phyloP scores from a whole-genome alignment of 495 filamentous ascomycete genomes.

The Collariella sp. region DNA sequence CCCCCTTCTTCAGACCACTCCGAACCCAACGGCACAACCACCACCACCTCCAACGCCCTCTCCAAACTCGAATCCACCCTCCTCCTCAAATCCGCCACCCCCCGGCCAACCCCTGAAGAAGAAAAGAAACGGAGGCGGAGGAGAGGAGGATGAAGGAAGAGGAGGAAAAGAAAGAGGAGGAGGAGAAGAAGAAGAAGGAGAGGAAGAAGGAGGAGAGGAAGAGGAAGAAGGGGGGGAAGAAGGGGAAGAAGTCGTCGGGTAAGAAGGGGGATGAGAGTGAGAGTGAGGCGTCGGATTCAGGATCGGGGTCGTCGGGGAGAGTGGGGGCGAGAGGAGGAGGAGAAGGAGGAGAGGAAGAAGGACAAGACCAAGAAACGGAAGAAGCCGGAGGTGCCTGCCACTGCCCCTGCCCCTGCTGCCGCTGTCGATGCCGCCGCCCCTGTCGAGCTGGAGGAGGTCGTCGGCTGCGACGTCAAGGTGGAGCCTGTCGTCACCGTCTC shows the following conservation, averaged over 20 bases:
- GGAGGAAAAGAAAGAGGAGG: no score
- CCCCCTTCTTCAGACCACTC: neutral
- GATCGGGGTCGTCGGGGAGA: no score
- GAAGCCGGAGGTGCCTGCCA: slow-evolving; percentile 7
- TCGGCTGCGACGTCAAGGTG: slow-evolving; percentile 2
- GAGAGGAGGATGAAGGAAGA: no score
- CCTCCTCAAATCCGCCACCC: neutral
- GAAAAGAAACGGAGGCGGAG: slow-evolving; percentile 27
- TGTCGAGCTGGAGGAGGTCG: slow-evolving; percentile 8
- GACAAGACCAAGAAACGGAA: slow-evolving; percentile 17
- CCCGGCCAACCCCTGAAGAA: slow-evolving; percentile 17
- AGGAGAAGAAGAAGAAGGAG: slow-evolving; percentile 27
- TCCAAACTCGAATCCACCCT: neutral
- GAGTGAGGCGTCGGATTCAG: no score
- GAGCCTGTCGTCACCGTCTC: slow-evolving; percentile 2
- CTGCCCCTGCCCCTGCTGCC: neutral
- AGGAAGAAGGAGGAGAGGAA: slow-evolving; percentile 44
- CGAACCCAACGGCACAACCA: neutral
- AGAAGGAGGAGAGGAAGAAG: slow-evolving; percentile 23
- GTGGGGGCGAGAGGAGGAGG: slow-evolving; percentile 21
- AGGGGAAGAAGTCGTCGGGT: slow-evolving; percentile 30
- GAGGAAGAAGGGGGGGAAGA: slow-evolving; percentile 45
- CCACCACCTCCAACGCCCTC: neutral
- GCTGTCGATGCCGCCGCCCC: neutral
- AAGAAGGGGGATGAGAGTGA: slow-evolving; percentile 30